These are phyloP conservation scores for Herpomyces periplanetae DNA, from an alignment of 2,329 filamentous ascomycete genomes.

Conservation along the genomic window DNA sequence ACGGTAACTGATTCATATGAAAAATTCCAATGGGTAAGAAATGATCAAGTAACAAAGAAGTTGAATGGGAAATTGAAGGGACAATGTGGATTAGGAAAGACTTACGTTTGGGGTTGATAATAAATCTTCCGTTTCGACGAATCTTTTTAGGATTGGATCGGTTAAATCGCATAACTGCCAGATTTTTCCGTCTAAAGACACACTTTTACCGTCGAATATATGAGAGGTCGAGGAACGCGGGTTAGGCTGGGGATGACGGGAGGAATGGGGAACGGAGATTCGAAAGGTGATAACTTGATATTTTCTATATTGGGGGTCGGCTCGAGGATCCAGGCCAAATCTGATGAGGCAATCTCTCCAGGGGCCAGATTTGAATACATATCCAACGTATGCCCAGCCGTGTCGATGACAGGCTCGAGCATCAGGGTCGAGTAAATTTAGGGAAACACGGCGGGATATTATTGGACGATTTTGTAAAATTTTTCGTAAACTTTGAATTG, in stretches of 20 bases:
- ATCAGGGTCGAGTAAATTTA: constrained; percentile 22
- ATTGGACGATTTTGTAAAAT: constrained; percentile 36
- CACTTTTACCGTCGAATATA: constrained; percentile 38
- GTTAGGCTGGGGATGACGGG: too few relatives aligned
- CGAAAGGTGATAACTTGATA: constrained; percentile 79
- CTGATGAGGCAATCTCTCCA: constrained; percentile 59
- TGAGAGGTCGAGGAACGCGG: too few relatives aligned
- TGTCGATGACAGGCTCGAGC: constrained; percentile 20
- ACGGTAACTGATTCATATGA: too few relatives aligned
- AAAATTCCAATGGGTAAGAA: constrained; percentile 16
- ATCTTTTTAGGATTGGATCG: constrained; percentile 25
- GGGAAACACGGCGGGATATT: constrained; percentile 45
- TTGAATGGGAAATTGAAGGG: constrained; percentile 10
- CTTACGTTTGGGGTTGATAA: background rate
- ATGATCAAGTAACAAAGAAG: constrained; percentile 15
- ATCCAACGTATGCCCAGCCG: constrained; percentile 46
- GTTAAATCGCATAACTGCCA: constrained; percentile 83
- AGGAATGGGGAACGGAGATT: too few relatives aligned
- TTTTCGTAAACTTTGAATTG: constrained; percentile 20
- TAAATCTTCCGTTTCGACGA: constrained; percentile 19
- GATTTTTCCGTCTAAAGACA: constrained; percentile 42
- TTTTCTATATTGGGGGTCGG: constrained; percentile 27
- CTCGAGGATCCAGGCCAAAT: constrained; percentile 53
- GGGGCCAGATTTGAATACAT: constrained; percentile 65
- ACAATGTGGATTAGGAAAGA: too few relatives aligned